Evolutionary conservation across 2,329 filamentous ascomycete genomes (phyloP).

Genomic region (Ophiostoma australiae): DNA sequence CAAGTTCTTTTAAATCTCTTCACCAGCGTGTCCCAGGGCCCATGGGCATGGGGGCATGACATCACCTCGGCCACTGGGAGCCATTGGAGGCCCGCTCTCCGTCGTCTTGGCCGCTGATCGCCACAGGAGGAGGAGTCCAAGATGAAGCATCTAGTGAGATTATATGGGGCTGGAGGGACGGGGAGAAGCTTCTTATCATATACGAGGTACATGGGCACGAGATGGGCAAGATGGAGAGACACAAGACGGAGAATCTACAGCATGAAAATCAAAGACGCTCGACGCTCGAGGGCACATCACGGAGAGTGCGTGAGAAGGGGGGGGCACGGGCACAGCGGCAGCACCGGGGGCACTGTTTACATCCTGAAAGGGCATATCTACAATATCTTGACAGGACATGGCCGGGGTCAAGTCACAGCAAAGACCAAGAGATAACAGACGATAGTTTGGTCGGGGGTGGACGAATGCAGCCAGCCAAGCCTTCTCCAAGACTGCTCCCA

Average conservation of each 20-base stretch:
- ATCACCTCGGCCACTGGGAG: neutral
- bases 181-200: neutral
- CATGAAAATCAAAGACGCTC: neutral
- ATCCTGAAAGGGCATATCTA: conserved; percentile 3
- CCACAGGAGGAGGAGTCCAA: neutral
- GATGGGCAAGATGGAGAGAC: neutral
- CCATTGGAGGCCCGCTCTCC: neutral
- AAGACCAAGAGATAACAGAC: conserved; percentile 9
- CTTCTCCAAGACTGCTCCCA: conserved; percentile 6
- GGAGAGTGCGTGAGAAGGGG: neutral
- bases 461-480: conserved; percentile 4
- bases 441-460: conserved; percentile 3
- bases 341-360: neutral
- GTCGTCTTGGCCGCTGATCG: conserved; percentile 13
- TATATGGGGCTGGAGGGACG: neutral
- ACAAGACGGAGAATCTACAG: neutral
- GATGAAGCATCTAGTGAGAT: neutral
- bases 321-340: neutral
- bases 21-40: neutral
- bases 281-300: neutral
- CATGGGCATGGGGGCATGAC: conserved; percentile 15
- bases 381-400: neutral
- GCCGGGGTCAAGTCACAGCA: neutral
- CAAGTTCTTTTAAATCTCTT: neutral
- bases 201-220: neutral